These are phyloP conservation scores for Gossypium turneri DNA, from an alignment of 345 rosid genomes.

Conservation along the genomic window DNA sequence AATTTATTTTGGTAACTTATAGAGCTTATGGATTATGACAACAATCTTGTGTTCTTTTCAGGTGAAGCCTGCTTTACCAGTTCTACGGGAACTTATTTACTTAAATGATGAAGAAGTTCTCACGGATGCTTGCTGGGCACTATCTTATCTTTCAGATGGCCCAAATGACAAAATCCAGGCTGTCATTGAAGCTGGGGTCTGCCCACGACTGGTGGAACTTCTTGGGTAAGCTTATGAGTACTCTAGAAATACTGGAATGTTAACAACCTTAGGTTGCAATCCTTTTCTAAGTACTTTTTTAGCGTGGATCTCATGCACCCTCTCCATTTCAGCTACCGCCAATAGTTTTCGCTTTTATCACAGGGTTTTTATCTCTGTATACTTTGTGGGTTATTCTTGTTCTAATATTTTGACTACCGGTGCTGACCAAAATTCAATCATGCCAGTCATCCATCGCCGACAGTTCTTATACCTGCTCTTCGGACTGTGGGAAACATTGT, in stretches of 20 bases:
- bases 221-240: conserved; percentile 46
- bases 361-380: conserved; percentile 15
- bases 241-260: not conserved
- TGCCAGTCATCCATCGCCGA: conserved; percentile 69
- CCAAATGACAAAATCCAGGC: conserved; percentile 90
- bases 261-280: not conserved
- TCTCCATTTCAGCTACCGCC: conserved; percentile 8
- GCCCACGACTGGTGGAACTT: conserved; percentile 78
- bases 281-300: not conserved
- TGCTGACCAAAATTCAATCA: conserved; percentile 25
- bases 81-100: conserved; percentile 67
- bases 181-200: conserved; percentile 76
- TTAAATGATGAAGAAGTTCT: conserved; percentile 80
- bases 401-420: conserved; percentile 2
- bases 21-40: not conserved
- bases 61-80: conserved; percentile 80
- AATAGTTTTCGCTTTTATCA: conserved; percentile 11
- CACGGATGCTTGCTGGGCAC: conserved; percentile 92
- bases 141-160: conserved; percentile 70
- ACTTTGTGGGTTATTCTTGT: conserved; percentile 10
- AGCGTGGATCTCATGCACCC: not conserved
- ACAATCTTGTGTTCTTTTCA: conserved; percentile 25
- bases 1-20: not conserved
- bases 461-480: conserved; percentile 83
- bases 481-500: conserved; percentile 80